These are phyloP conservation scores for Aegilops sharonensis DNA, from an alignment of 176 grass and related monocot species.

Conservation along the genomic window DNA sequence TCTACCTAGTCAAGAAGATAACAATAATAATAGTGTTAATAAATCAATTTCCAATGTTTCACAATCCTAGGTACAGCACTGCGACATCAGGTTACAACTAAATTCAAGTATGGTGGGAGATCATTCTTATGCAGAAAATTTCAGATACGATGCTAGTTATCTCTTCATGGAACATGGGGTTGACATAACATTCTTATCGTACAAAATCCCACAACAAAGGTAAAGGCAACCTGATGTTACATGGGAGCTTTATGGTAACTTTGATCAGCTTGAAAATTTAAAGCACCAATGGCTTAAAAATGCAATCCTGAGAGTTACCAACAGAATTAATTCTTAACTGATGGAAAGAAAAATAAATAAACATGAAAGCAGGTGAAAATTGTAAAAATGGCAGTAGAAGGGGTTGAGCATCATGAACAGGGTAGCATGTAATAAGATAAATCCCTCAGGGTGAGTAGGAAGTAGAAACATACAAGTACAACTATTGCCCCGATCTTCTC, in stretches of 20 bases:
- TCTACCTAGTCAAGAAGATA: neutral
- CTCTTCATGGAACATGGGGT: no score
- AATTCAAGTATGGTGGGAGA: no score
- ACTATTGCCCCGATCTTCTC: constrained; percentile 36
- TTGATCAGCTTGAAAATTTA: constrained; percentile 2
- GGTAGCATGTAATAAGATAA: neutral
- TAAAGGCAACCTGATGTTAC: neutral
- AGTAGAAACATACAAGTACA: constrained; percentile 62
- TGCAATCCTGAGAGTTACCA: neutral
- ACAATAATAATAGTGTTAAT: no score
- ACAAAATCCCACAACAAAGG: neutral
- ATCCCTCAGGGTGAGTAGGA: neutral
- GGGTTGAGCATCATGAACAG: constrained; percentile 16
- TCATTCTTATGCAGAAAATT: no score
- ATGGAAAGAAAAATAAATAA: neutral
- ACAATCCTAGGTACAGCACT: no score
- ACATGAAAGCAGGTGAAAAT: neutral
- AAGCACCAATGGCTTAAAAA: neutral
- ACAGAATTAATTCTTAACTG: neutral
- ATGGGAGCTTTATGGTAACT: constrained; percentile 1
- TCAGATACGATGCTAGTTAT: no score
- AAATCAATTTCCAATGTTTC: no score
- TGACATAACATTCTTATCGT: no score
- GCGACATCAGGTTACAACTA: no score
- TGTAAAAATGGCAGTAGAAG: neutral